Conservation (phyloP, 805 yeast species). For the Peterozyma toletana region DNA sequence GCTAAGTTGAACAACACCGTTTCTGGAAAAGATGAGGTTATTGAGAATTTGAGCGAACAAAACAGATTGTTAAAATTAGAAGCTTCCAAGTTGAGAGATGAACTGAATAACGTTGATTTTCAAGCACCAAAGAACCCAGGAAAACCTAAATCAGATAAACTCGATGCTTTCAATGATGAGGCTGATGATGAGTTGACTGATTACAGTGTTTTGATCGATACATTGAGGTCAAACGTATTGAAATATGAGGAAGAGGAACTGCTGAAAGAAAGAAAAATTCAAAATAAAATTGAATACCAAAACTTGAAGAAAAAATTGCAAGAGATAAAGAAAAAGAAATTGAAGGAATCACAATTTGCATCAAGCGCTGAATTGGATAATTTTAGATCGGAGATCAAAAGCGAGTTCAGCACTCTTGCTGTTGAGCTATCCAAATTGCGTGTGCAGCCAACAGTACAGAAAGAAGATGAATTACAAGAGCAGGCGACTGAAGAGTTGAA, state of each 20-base stretch:
- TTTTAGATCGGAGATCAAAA: constrained; percentile 2
- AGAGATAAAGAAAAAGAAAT: constrained; percentile 1
- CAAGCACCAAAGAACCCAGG: neutral
- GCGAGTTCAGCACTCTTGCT: neutral
- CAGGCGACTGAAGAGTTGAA: neutral
- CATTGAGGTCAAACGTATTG: constrained; percentile 1
- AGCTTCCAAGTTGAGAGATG: neutral
- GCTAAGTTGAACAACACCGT: neutral
- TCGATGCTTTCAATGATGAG: neutral
- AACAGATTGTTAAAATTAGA: neutral
- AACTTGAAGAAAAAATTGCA: constrained; percentile 2
- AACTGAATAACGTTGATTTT: neutral
- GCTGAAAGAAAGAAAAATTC: constrained; percentile 1
- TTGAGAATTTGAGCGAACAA: neutral
- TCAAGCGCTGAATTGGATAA: constrained; percentile 4
- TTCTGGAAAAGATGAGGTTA: neutral
- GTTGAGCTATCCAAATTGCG: no score
- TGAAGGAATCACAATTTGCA: neutral
- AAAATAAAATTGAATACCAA: constrained; percentile 2
- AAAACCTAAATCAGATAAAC: neutral
- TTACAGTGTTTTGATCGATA: constrained; percentile 1
- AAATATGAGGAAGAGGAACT: constrained; percentile 6
- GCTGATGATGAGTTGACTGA: neutral
- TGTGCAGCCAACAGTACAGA: neutral
- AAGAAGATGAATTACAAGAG: neutral